Percentiles rank a stretch among this genome's conserved stretches.
Evolutionary conservation across 2,329 filamentous ascomycete species (phyloP).

Genomic region (Microsporum ferrugineum): DNA sequence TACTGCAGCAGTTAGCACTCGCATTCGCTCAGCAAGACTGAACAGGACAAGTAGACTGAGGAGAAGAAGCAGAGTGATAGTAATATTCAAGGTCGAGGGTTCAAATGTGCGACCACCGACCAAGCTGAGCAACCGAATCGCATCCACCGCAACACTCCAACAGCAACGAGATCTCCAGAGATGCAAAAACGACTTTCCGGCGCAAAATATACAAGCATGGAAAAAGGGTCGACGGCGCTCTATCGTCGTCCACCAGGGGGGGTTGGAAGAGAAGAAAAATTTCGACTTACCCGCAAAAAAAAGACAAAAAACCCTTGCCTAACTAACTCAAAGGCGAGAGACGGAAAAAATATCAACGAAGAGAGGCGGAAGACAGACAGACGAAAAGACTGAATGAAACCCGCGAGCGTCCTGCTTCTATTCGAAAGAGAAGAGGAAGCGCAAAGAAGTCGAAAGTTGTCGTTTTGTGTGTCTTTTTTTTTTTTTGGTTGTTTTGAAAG

Average conservation of each 20-base stretch:
- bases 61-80: not conserved
- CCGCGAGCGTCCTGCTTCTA: constrained; percentile 18
- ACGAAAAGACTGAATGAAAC: constrained; percentile 13
- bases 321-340: constrained; percentile 6
- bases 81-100: not conserved
- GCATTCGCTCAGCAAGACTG: too few species aligned
- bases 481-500: constrained; percentile 3
- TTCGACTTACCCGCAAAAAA: constrained; percentile 5
- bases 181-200: not conserved
- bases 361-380: constrained; percentile 11
- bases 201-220: not conserved
- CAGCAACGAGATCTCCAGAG: not conserved
- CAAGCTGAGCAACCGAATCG: too few species aligned
- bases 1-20: not conserved
- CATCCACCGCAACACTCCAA: not conserved
- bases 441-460: constrained; percentile 10
- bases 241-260: not conserved
- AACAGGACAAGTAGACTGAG: too few species aligned
- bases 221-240: not conserved
- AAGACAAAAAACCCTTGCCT: not conserved
- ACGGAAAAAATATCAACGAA: constrained; percentile 4
- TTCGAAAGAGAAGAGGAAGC: constrained; percentile 14
- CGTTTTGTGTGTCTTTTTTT: not conserved
- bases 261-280: not conserved
- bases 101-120: not conserved